These are phyloP conservation scores for Kluyveromyces starmeri DNA, from an alignment of 805 yeast genomes.

Conservation along the genomic window DNA sequence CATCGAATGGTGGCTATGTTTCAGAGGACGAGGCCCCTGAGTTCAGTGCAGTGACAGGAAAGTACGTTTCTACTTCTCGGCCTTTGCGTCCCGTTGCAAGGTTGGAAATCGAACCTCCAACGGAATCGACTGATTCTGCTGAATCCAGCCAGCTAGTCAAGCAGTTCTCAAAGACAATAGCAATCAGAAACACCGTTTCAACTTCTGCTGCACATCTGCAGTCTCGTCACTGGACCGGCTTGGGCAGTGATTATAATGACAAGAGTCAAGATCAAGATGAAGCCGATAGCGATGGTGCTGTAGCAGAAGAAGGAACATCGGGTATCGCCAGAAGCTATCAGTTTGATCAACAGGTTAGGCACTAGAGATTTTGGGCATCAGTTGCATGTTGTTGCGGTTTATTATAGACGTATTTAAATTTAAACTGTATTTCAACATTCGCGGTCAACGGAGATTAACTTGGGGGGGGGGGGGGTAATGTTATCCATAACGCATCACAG, in stretches of 20 bases:
- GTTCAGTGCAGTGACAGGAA: conserved; percentile 85
- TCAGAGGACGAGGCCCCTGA: conserved; percentile 67
- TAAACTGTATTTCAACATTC: too few species aligned
- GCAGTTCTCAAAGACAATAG: conserved; percentile 48
- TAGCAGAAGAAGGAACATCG: conserved; percentile 68
- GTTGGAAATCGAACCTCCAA: conserved; percentile 45
- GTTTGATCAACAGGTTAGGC: conserved; percentile 27
- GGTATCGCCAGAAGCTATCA: conserved; percentile 90
- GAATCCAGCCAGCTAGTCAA: conserved; percentile 38
- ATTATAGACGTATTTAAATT: too few species aligned
- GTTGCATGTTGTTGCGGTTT: too few species aligned
- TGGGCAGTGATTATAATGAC: conserved; percentile 78
- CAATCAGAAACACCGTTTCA: conserved; percentile 71
- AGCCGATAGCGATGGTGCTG: conserved; percentile 56
- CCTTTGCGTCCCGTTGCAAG: conserved; percentile 68
- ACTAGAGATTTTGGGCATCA: too few species aligned
- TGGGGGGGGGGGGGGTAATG: too few species aligned
- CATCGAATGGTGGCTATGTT: too few species aligned
- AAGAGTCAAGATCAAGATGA: conserved; percentile 34
- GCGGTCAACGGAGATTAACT: too few species aligned
- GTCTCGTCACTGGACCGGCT: conserved; percentile 73
- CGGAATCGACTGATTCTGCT: conserved; percentile 22
- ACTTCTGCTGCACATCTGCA: conserved; percentile 79
- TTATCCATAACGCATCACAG: too few species aligned
- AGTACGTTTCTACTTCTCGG: conserved; percentile 53